These are phyloP conservation scores for Ananas comosus DNA, from an alignment of 176 grass and related monocot species.

Conservation along the genomic window DNA sequence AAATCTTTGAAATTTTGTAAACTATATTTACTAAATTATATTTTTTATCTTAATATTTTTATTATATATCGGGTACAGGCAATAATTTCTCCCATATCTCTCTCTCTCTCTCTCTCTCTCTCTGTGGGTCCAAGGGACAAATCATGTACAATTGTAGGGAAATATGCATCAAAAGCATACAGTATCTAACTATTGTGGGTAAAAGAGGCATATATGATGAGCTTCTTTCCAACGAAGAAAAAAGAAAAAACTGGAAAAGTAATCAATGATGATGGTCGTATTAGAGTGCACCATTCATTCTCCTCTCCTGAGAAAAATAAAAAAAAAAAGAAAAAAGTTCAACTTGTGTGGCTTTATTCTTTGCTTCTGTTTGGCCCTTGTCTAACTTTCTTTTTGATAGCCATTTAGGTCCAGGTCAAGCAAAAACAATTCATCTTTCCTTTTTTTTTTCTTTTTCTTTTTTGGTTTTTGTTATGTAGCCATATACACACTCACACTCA, in stretches of 20 bases:
- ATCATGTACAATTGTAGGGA: neutral
- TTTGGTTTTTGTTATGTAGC: neutral
- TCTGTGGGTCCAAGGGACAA: neutral
- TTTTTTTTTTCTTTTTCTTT: neutral
- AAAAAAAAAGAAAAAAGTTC: neutral
- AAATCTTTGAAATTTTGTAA: too few relatives aligned
- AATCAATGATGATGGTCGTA: neutral
- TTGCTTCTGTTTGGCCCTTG: conserved; percentile 22
- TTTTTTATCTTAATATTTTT: too few relatives aligned
- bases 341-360: conserved; percentile 6
- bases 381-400: conserved; percentile 8
- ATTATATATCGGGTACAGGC: too few relatives aligned
- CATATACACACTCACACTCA: too few relatives aligned
- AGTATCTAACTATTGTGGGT: conserved; percentile 12
- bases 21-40: too few relatives aligned
- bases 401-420: conserved; percentile 5
- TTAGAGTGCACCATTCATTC: neutral
- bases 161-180: conserved; percentile 7
- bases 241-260: conserved; percentile 13
- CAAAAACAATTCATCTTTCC: conserved; percentile 1
- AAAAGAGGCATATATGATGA: conserved; percentile 19
- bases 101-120: neutral
- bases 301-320: neutral
- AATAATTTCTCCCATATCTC: too few relatives aligned
- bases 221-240: conserved; percentile 16